Evolutionary conservation across 2,329 filamentous ascomycete genomes (phyloP).

Genomic region (Fusarium euwallaceae): DNA sequence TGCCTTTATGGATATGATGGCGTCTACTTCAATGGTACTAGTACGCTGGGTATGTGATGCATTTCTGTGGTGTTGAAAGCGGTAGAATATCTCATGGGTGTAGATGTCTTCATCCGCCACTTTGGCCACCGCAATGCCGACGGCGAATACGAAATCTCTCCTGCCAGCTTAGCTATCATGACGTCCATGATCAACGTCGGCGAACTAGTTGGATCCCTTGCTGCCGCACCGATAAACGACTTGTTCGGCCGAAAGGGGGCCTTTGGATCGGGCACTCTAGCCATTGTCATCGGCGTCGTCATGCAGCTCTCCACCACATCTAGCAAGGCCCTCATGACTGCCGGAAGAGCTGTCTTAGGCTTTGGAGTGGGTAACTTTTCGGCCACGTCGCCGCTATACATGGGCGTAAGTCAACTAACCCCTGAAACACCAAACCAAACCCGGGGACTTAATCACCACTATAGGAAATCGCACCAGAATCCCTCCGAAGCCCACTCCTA

Average conservation of each 20-base stretch:
- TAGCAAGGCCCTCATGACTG: constrained; percentile 41
- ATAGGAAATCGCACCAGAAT: constrained; percentile 49
- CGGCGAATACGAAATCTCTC: constrained; percentile 47
- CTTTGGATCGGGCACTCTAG: constrained; percentile 45
- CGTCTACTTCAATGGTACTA: constrained; percentile 52
- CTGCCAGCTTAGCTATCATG: constrained; percentile 46
- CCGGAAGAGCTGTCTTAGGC: constrained; percentile 42
- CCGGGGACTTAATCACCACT: neutral
- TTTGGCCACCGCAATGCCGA: constrained; percentile 48
- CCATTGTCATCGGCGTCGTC: constrained; percentile 45
- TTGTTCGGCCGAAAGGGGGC: constrained; percentile 49
- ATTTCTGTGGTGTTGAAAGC: neutral
- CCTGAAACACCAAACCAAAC: neutral
- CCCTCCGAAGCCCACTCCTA: constrained; percentile 51
- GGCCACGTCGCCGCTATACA: constrained; percentile 54
- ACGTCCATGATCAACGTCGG: constrained; percentile 57
- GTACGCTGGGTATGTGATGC: constrained; percentile 44
- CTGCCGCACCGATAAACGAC: constrained; percentile 55
- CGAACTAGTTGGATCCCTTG: constrained; percentile 53
- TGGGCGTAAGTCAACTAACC: constrained; percentile 45
- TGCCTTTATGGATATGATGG: constrained; percentile 55
- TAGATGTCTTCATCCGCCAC: constrained; percentile 49
- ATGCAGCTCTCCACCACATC: constrained; percentile 45
- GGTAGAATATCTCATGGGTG: neutral
- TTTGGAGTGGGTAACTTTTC: constrained; percentile 54